phyloP scores from a whole-genome alignment of 352 stramenopile species.

The Pelagophyceae sp. region DNA sequence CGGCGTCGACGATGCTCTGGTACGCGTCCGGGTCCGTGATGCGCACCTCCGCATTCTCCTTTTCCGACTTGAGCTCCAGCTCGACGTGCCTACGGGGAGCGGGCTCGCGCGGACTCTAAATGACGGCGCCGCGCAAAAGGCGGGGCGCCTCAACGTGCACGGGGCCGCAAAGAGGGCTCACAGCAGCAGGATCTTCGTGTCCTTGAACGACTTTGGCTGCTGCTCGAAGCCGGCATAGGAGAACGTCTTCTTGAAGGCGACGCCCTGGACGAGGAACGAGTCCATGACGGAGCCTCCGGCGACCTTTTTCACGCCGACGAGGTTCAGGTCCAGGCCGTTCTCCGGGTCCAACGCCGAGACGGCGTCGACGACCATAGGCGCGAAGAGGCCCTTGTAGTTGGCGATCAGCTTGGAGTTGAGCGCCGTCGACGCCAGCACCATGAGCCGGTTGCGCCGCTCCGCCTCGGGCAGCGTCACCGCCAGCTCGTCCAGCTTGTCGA shows the following conservation, averaged over 20 bases:
- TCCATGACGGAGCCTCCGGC: constrained; percentile 90
- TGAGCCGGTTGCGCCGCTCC: constrained; percentile 58
- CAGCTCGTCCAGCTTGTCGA: constrained; percentile 70
- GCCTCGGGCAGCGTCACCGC: constrained; percentile 42
- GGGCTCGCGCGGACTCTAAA: no score
- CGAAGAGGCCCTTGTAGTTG: constrained; percentile 91
- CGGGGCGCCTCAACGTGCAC: no score
- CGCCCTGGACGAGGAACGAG: constrained; percentile 91
- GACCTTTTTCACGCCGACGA: constrained; percentile 97
- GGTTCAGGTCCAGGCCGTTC: constrained; percentile 56
- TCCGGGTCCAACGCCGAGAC: constrained; percentile 82
- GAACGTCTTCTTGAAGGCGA: constrained; percentile 99
- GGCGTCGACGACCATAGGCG: constrained; percentile 94
- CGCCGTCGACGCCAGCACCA: constrained; percentile 83
- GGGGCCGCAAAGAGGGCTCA: no score
- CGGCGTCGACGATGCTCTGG: constrained; percentile 97
- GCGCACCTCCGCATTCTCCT: constrained; percentile 96
- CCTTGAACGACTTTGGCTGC: constrained; percentile 93
- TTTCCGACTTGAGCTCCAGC: constrained; percentile 97
- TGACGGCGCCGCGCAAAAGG: no score
- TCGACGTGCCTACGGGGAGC: no score
- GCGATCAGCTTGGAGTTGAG: constrained; percentile 98
- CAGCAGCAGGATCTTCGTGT: constrained; percentile 91
- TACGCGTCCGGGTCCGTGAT: constrained; percentile 95
- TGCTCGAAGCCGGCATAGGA: constrained; percentile 99